Evolutionary conservation across 2,329 filamentous ascomycete species (phyloP), one percentile per base, ranked within the genome.

Genomic region (Trichophyton benhamiae): DNA sequence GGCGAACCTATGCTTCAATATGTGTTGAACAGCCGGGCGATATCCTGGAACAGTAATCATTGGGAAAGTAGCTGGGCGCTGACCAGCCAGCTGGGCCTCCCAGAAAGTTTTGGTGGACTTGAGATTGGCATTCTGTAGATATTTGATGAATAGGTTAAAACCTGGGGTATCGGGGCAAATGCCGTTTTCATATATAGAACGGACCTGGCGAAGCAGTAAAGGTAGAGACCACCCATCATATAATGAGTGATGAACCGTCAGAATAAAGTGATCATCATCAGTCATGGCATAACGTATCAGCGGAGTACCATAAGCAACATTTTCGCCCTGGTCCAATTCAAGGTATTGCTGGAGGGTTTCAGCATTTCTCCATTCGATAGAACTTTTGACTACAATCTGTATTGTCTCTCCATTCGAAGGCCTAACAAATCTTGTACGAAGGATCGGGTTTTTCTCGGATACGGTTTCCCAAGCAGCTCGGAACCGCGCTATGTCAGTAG

Each of bases 91-190:
- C 59, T 77, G 74, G 41, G 77, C 72, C 9, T 72, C 70, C 80
- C 79, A 82, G 67, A 78, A 82, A 0, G 62, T 66, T 63, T 79
- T 76, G 1, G 78, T 78, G 1, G 70, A 71, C 1, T 66, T 58
- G 11, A 71, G 69, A 44, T 80, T 74, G 7, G 76, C 72, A 20
- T 67, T 67, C 25, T 69, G 64, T 11, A 82, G 72, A 64, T 80
- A 79, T 44, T 75, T 74, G 67, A 82, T 79, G 65, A 81, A 81
- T 62, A 77, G 72, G 61, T 77, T 79, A 68, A 81, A 81, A 6
- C 59, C 55, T n/a, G 64, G 53, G 13, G 66, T 60, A 58, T 64
- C 20, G 15, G 20, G 41, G 8, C 62, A 62, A 52, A 57, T 25
- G 15, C 63, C 33, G 11, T 64, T 64, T 5, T 66, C 59, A 60